phyloP scores from a whole-genome alignment of 345 rosid genomes.

The Syzygium grande region DNA sequence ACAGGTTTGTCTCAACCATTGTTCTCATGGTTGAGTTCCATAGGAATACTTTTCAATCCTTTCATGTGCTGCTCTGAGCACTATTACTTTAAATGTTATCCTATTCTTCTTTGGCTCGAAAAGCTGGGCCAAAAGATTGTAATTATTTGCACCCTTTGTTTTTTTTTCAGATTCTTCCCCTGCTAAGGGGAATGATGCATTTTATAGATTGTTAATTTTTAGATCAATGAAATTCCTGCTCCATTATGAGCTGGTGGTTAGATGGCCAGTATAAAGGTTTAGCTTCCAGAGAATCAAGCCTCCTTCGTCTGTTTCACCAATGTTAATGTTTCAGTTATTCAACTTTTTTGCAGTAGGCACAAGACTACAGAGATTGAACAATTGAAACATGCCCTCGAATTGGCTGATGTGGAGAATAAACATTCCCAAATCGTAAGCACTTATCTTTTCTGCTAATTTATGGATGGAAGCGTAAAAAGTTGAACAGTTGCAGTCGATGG shows the following conservation, averaged over 20 bases:
- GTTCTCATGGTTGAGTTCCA: neutral
- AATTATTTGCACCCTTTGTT: neutral
- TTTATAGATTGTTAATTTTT: neutral
- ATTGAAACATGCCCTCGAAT: constrained; percentile 33
- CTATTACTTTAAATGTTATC: neutral
- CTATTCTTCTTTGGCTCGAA: neutral
- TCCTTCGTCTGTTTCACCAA: neutral
- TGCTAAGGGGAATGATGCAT: neutral
- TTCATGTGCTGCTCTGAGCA: neutral
- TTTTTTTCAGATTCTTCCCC: neutral
- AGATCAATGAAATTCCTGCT: neutral
- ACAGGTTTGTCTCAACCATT: constrained; percentile 42
- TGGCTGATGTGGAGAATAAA: constrained; percentile 23
- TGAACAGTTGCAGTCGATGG: neutral
- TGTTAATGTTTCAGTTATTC: neutral
- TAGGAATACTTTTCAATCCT: neutral
- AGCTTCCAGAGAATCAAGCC: neutral
- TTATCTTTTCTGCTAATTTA: neutral
- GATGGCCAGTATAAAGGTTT: neutral
- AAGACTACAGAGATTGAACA: constrained; percentile 47
- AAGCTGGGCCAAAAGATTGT: neutral
- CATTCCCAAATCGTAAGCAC: constrained; percentile 42
- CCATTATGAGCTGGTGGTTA: neutral
- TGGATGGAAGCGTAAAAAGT: neutral
- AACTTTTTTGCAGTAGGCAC: constrained; percentile 31